phyloP scores from a whole-genome alignment of 176 grass and related monocot species.

The Avena insularis region DNA sequence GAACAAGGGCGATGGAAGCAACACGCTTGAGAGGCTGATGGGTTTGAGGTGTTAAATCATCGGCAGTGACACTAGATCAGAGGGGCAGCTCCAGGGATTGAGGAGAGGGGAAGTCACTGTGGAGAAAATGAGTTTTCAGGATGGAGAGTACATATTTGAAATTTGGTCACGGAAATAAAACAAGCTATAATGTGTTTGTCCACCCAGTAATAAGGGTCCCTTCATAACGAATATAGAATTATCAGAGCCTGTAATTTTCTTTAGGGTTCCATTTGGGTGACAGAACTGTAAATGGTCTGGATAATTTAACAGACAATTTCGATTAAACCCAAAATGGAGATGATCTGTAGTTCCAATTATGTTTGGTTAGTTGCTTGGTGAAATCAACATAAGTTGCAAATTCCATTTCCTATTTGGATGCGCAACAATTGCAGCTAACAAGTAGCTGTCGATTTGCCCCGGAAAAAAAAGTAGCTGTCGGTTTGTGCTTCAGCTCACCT shows the following conservation, averaged over 20 bases:
- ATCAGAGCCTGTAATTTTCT: background rate
- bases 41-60: background rate
- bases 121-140: background rate
- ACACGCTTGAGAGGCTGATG: background rate
- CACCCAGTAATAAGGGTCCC: background rate
- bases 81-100: background rate
- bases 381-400: too few relatives aligned
- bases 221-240: background rate
- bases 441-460: too few relatives aligned
- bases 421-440: too few relatives aligned
- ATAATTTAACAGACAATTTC: background rate
- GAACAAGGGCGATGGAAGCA: background rate
- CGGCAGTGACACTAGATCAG: background rate
- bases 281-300: background rate
- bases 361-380: too few relatives aligned
- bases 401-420: too few relatives aligned
- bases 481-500: too few relatives aligned
- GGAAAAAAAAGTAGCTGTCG: too few relatives aligned
- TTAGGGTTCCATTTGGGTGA: background rate
- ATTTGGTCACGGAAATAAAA: background rate
- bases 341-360: background rate
- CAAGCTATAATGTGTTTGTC: constrained; percentile 1
- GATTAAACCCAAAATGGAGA: background rate
- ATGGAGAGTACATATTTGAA: background rate
- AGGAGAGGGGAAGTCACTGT: background rate